Percentiles rank a stretch among this genome's conserved stretches.
phyloP scores from a whole-genome alignment of 1,284 basidiomycete genomes.

The Porphyrellus sp. region DNA sequence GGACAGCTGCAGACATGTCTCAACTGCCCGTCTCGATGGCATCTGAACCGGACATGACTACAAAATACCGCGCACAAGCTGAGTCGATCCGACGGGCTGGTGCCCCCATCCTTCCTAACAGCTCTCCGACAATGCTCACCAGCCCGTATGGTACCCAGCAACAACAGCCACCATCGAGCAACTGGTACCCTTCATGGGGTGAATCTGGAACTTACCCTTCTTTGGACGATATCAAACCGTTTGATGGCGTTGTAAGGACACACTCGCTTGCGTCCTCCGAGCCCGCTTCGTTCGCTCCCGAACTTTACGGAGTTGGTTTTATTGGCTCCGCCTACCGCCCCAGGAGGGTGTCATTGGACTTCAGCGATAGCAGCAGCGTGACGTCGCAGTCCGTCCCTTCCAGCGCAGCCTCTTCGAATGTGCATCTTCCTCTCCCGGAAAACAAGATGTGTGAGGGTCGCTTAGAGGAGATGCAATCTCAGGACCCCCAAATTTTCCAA shows the following conservation, averaged over 20 bases:
- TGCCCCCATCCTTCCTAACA: constrained; percentile 13
- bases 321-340: constrained; percentile 31
- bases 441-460: constrained; percentile 22
- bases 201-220: constrained; percentile 19
- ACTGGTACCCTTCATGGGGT: constrained; percentile 27
- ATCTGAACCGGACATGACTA: constrained; percentile 41
- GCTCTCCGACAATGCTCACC: constrained; percentile 7
- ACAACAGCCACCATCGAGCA: constrained; percentile 9
- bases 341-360: constrained; percentile 30
- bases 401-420: constrained; percentile 40
- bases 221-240: constrained; percentile 30
- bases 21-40: constrained; percentile 22
- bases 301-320: constrained; percentile 20
- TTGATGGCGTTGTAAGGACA: constrained; percentile 18
- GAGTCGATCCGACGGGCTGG: constrained; percentile 41
- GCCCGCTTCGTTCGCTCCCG: constrained; percentile 23
- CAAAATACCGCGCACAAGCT: constrained; percentile 49
- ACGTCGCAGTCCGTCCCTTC: constrained; percentile 34
- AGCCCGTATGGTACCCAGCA: constrained; percentile 23
- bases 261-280: constrained; percentile 23
- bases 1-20: constrained; percentile 19
- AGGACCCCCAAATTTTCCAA: constrained; percentile 18
- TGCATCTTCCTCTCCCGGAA: constrained; percentile 40
- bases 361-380: constrained; percentile 34
- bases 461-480: constrained; percentile 24